Evolutionary conservation across 192 early-diverging fungal species (phyloP).

Genomic region (Linnemannia exigua): DNA sequence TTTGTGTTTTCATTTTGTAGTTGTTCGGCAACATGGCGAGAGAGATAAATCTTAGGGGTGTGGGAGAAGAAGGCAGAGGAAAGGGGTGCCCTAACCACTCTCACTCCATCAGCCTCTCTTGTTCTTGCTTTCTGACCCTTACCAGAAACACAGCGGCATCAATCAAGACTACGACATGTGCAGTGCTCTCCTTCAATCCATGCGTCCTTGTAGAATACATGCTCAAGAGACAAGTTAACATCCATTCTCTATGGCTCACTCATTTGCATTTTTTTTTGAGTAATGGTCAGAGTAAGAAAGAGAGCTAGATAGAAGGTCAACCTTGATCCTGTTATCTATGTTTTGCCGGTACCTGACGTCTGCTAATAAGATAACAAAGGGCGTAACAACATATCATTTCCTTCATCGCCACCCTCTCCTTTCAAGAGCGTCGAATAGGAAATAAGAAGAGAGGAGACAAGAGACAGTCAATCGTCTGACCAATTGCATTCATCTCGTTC

Average conservation of each 20-base stretch:
- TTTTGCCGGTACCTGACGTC: neutral
- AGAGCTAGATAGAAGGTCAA: neutral
- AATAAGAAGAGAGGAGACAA: neutral
- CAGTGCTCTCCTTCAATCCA: neutral
- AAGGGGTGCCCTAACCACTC: no score
- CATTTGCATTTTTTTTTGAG: no score
- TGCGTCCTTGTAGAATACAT: neutral
- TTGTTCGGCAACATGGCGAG: neutral
- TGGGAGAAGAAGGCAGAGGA: neutral
- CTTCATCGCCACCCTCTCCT: neutral
- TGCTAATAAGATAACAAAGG: neutral
- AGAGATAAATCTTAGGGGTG: neutral
- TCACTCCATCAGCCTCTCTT: no score
- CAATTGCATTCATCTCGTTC: neutral
- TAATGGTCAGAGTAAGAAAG: no score
- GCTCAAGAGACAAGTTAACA: neutral
- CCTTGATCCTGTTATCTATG: neutral
- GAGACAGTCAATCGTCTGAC: neutral
- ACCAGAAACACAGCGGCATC: no score
- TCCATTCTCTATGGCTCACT: neutral
- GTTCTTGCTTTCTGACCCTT: no score
- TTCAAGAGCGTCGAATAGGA: neutral
- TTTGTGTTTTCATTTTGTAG: neutral
- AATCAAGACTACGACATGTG: no score
- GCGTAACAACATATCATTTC: neutral